Percentiles rank a stretch among this genome's conserved stretches.
Conservation (phyloP, 177 flowering plant genomes). For the Tripterygium wilfordii region DNA sequence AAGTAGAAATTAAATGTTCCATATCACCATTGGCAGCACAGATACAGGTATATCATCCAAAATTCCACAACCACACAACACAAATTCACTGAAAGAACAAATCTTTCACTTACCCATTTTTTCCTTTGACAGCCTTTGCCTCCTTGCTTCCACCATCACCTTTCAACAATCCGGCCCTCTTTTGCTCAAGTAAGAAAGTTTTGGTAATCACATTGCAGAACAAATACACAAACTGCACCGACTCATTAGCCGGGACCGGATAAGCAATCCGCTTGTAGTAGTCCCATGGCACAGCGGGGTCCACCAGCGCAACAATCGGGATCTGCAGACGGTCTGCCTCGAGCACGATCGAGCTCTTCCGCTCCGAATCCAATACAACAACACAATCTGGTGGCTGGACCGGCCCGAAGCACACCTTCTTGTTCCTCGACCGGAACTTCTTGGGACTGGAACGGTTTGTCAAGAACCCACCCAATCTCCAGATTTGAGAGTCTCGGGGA, state of each 20-base stretch:
- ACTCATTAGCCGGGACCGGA: constrained; percentile 62
- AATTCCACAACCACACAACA: too few species aligned
- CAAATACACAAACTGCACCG: constrained; percentile 59
- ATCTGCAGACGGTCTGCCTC: constrained; percentile 50
- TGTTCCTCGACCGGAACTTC: constrained; percentile 51
- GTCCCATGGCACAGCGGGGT: constrained; percentile 44
- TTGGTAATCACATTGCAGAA: constrained; percentile 71
- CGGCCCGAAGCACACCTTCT: constrained; percentile 44
- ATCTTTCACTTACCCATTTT: neutral
- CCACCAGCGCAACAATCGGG: constrained; percentile 56
- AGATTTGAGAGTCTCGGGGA: constrained; percentile 19
- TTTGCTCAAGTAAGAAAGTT: constrained; percentile 42
- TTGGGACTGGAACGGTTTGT: constrained; percentile 59
- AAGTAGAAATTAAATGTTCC: too few species aligned
- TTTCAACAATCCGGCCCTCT: constrained; percentile 7
- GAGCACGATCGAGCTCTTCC: constrained; percentile 39
- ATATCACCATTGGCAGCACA: too few species aligned
- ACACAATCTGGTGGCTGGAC: constrained; percentile 48
- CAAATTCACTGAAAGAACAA: too few species aligned
- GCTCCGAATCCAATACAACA: constrained; percentile 48
- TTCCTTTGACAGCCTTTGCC: neutral
- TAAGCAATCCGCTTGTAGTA: constrained; percentile 39
- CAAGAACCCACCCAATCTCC: constrained; percentile 56
- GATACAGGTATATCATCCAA: too few species aligned
- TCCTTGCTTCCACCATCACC: too few species aligned